Evolutionary conservation across 192 early-diverging fungal genomes (phyloP).

Genomic region (Chytriomyces sp.): DNA sequence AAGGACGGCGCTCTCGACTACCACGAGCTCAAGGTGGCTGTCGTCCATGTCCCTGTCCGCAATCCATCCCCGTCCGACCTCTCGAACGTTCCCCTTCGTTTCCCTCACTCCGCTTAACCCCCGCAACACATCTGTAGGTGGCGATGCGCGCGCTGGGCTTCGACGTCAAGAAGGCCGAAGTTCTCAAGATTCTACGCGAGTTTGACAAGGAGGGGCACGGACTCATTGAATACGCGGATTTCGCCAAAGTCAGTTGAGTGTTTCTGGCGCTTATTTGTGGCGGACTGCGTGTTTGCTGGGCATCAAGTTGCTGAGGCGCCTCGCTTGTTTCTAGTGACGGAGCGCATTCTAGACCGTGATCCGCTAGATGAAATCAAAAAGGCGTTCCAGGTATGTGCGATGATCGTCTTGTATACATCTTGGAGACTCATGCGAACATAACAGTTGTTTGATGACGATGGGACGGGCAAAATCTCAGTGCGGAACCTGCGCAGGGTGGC

Average conservation of each 20-base stretch:
- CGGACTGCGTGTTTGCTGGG: background rate
- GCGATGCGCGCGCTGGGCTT: conserved; percentile 86
- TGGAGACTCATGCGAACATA: too few species aligned
- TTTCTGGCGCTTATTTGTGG: background rate
- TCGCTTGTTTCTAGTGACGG: conserved; percentile 47
- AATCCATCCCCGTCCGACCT: background rate
- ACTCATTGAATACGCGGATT: conserved; percentile 69
- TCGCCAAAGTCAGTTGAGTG: conserved; percentile 64
- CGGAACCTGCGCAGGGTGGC: conserved; percentile 71
- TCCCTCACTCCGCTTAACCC: background rate
- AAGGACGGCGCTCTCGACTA: conserved; percentile 73
- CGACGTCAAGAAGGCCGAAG: conserved; percentile 80
- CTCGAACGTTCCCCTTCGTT: background rate
- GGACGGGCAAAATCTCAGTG: conserved; percentile 65
- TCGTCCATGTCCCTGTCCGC: background rate
- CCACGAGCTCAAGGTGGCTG: conserved; percentile 76
- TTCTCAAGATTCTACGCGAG: conserved; percentile 68
- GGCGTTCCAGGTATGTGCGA: conserved; percentile 78
- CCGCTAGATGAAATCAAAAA: conserved; percentile 82
- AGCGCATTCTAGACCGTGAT: conserved; percentile 69
- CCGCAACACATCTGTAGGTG: conserved; percentile 42
- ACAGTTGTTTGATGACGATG: conserved; percentile 77
- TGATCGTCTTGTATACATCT: too few species aligned
- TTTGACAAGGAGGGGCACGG: conserved; percentile 60
- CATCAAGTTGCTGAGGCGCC: background rate